phyloP scores from a whole-genome alignment of 495 filamentous ascomycete species.

The Aspergillus cavernicola region DNA sequence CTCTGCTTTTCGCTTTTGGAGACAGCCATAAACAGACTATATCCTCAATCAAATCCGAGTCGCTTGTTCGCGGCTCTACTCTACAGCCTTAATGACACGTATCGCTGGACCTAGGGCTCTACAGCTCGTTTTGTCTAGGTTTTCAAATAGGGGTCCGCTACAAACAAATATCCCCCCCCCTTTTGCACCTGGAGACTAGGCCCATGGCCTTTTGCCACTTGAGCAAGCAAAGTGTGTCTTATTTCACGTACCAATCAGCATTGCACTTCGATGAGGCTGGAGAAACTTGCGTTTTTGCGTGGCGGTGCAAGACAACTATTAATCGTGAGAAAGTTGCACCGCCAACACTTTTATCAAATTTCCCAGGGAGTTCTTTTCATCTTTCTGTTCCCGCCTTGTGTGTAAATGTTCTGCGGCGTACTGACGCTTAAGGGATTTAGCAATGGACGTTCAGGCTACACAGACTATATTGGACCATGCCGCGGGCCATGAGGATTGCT shows the following conservation, averaged over 20 bases:
- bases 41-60: too few species aligned
- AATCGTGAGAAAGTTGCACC: background rate
- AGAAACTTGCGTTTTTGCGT: background rate
- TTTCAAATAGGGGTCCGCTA: too few species aligned
- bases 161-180: too few species aligned
- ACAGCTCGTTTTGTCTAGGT: too few species aligned
- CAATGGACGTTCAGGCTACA: background rate
- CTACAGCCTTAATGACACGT: too few species aligned
- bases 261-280: background rate
- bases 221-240: background rate
- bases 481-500: background rate
- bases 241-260: background rate
- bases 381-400: background rate
- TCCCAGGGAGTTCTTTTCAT: background rate
- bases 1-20: too few species aligned
- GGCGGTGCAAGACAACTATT: background rate
- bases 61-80: too few species aligned
- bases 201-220: background rate
- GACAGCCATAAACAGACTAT: too few species aligned
- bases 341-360: background rate
- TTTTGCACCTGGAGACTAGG: too few species aligned
- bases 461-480: background rate
- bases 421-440: background rate
- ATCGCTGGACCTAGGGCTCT: too few species aligned
- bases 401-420: background rate